These are phyloP conservation scores for Lithocarpus polystachyus DNA, from an alignment of 306 rosid species.

Conservation along the genomic window DNA sequence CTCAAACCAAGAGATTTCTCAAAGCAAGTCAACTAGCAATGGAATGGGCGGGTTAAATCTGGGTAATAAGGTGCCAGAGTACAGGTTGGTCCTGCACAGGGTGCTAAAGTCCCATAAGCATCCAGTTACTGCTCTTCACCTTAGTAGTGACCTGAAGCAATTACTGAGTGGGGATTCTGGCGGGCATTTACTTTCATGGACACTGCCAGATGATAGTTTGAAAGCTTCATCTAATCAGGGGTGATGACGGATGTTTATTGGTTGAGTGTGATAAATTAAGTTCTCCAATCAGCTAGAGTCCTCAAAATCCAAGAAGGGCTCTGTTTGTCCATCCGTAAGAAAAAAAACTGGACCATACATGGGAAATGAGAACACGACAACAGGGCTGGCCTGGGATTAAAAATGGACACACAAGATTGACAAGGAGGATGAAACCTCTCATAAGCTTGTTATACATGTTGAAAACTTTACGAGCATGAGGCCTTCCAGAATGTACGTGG, in stretches of 20 bases:
- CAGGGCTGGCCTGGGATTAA: slow-evolving; percentile 54
- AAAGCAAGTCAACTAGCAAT: slow-evolving; percentile 45
- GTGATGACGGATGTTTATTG: slow-evolving; percentile 41
- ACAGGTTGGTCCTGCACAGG: slow-evolving; percentile 70
- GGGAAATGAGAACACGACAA: slow-evolving; percentile 29
- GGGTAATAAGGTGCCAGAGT: slow-evolving; percentile 63
- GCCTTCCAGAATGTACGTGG: slow-evolving; percentile 13
- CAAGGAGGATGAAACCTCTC: slow-evolving; percentile 18
- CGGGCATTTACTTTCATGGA: slow-evolving; percentile 91
- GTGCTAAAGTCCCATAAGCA: slow-evolving; percentile 85
- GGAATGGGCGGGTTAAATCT: slow-evolving; percentile 49
- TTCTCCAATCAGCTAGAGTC: slow-evolving; percentile 41
- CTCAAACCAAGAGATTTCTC: slow-evolving; percentile 55
- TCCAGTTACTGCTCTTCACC: slow-evolving; percentile 85
- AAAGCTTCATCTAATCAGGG: slow-evolving; percentile 64
- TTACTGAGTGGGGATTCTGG: slow-evolving; percentile 87
- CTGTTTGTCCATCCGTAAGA: slow-evolving; percentile 22
- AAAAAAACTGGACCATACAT: slow-evolving; percentile 22
- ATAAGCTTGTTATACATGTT: slow-evolving; percentile 10
- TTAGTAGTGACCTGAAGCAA: slow-evolving; percentile 80
- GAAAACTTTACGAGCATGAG: slow-evolving; percentile 17
- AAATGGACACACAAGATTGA: slow-evolving; percentile 33
- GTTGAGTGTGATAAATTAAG: slow-evolving; percentile 38
- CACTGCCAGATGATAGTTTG: slow-evolving; percentile 77
- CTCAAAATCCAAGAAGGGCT: slow-evolving; percentile 42